Conservation (phyloP, 2,329 filamentous ascomycete genomes). For the Trichoderma lentiforme region DNA sequence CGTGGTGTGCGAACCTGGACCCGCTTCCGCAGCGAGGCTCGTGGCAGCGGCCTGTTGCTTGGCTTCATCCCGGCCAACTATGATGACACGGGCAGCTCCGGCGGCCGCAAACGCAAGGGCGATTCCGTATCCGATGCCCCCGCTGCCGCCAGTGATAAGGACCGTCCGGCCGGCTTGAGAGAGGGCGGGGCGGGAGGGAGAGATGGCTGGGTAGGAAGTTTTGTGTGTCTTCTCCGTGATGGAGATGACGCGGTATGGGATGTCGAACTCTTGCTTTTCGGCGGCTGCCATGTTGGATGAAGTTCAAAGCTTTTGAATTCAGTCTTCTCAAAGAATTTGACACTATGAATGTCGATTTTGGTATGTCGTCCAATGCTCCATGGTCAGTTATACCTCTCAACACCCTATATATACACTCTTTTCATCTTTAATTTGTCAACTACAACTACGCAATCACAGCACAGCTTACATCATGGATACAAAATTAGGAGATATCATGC, state of each 20-base stretch:
- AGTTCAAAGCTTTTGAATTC: too few species aligned
- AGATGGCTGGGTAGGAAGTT: constrained; percentile 36
- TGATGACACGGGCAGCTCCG: constrained; percentile 34
- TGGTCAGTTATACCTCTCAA: background rate
- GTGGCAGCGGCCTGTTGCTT: constrained; percentile 23
- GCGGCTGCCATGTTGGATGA: background rate
- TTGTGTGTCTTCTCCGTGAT: constrained; percentile 26
- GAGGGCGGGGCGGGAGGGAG: constrained; percentile 34
- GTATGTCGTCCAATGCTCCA: background rate
- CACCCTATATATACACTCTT: background rate
- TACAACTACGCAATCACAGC: background rate
- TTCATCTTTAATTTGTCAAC: background rate
- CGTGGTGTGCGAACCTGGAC: background rate
- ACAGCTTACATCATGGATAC: background rate
- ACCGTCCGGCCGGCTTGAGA: constrained; percentile 46
- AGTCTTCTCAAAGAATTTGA: background rate
- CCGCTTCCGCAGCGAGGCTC: constrained; percentile 22
- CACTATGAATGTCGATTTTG: too few species aligned
- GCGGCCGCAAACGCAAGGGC: constrained; percentile 52
- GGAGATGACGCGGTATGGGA: background rate
- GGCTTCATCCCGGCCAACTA: constrained; percentile 35
- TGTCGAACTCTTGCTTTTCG: background rate
- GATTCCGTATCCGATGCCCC: constrained; percentile 61
- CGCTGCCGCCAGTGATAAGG: constrained; percentile 62
- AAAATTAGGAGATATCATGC: background rate